Conservation (phyloP, 2,329 filamentous ascomycete genomes). For the Hypoxylon sp. region DNA sequence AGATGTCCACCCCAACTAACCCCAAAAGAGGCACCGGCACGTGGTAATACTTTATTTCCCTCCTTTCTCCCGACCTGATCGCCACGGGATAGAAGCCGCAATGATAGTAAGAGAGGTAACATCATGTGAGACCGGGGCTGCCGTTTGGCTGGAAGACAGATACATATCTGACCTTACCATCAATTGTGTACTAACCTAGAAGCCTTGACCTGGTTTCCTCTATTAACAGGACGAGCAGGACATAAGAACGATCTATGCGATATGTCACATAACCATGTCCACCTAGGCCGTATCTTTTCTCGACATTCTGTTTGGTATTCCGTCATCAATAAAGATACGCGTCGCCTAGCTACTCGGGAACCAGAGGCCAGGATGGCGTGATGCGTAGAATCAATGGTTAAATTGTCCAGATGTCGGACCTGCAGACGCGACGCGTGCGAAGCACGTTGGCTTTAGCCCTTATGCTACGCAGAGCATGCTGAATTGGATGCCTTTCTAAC, state of each 20-base stretch:
- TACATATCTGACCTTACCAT: slow-evolving; percentile 27
- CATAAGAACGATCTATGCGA: slow-evolving; percentile 24
- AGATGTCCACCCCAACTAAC: slow-evolving; percentile 31
- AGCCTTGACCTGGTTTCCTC: slow-evolving; percentile 37
- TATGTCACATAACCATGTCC: slow-evolving; percentile 8
- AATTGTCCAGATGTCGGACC: slow-evolving; percentile 25
- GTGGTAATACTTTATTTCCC: slow-evolving; percentile 43
- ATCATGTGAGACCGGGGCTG: slow-evolving; percentile 28
- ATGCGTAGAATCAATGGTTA: slow-evolving; percentile 15
- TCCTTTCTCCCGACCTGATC: slow-evolving; percentile 43
- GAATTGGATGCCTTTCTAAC: slow-evolving; percentile 7
- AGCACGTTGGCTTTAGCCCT: slow-evolving; percentile 16
- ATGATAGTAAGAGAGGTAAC: slow-evolving; percentile 22
- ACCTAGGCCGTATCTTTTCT: slow-evolving; percentile 1
- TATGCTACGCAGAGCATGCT: slow-evolving; percentile 14
- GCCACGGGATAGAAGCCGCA: slow-evolving; percentile 43
- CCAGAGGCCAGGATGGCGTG: slow-evolving; percentile 13
- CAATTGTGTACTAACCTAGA: slow-evolving; percentile 16
- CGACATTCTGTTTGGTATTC: slow-evolving; percentile 6
- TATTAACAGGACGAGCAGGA: slow-evolving; percentile 15
- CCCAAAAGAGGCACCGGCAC: slow-evolving; percentile 37
- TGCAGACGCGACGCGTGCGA: slow-evolving; percentile 26
- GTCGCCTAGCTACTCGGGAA: slow-evolving; percentile 11
- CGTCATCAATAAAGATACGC: slow-evolving; percentile 13
- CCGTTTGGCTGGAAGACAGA: slow-evolving; percentile 21